Base-by-base conservation (phyloP, 2,329 filamentous ascomycete species). In the Microdochium nivale region DNA sequence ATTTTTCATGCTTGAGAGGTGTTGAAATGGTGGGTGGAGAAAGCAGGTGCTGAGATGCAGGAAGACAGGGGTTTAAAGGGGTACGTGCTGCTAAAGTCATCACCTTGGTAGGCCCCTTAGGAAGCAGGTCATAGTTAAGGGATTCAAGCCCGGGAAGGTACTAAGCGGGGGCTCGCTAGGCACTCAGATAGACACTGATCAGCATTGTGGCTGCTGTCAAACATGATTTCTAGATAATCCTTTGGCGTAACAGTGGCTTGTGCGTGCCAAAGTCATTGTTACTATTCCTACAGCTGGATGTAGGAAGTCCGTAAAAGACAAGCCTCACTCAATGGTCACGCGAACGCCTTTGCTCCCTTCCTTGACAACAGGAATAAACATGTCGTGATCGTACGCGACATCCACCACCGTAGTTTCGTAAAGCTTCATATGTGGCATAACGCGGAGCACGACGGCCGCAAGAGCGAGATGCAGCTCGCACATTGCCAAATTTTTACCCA, bases 401-500 rank as follows among this genome's bases (percentile, higher is more conserved):
- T 66, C 64, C 25, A 59, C 56, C 3, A 55, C 51, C 3, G 58
- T 61, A 0, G 65, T 65, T 9, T 65, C 59, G 44, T 59, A 55
- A 5, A 67, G 56, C 14, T 49, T 53, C 54, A 62, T 55, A 19
- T 56, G 54, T 5, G 62, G 63, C 5, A 64, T 49, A 11, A 63
- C 62, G 9, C 62, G 58, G 48, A 65, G 48, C 1, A 57, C 56
- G 23, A 65, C 52, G n/a, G 60, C 55, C 3, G 62, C 56, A 3
- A 59, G 24, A n/a, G 54, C 55, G 13, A 62, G 46, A 43, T 65
- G 58, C 1, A 64, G 49, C 47, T 66, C 63, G 47, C 62, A 65
- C 3, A 52, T 27, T n/a, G 56, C 56, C 24, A 58, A 52, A 35
- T 69, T 66, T 53, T 63, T 62, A 16, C 74, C 73, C 3, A 76